Evolutionary conservation across 371 early-diverging fungal genomes (phyloP).

Genomic region (Mucor racemosus): DNA sequence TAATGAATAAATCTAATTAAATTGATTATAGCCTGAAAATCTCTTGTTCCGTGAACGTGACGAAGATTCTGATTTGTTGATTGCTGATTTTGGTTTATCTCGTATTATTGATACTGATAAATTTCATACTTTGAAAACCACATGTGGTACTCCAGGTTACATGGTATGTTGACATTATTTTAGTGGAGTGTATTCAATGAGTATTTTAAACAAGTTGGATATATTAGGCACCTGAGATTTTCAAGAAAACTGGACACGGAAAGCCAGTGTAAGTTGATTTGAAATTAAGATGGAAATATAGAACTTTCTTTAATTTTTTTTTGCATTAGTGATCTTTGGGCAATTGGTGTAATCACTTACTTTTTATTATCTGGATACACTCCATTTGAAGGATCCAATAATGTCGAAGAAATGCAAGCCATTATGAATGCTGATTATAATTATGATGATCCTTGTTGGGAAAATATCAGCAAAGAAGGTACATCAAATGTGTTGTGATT

Average conservation of each 20-base stretch:
- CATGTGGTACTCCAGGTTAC: constrained; percentile 89
- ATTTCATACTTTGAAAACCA: constrained; percentile 77
- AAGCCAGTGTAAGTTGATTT: constrained; percentile 60
- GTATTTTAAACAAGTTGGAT: not conserved
- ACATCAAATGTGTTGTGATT: not conserved
- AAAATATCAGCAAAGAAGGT: constrained; percentile 48
- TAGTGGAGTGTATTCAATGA: not conserved
- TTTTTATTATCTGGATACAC: constrained; percentile 88
- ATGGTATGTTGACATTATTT: constrained; percentile 50
- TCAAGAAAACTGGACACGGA: constrained; percentile 70
- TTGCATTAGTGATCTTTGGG: constrained; percentile 81
- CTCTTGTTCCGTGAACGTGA: constrained; percentile 79
- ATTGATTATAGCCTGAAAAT: constrained; percentile 75
- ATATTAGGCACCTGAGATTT: constrained; percentile 78
- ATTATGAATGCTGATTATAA: constrained; percentile 77
- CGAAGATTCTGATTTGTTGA: constrained; percentile 72
- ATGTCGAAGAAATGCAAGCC: constrained; percentile 67
- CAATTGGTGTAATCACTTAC: constrained; percentile 91
- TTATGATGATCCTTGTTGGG: constrained; percentile 86
- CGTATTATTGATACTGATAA: constrained; percentile 82
- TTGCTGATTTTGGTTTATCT: constrained; percentile 92
- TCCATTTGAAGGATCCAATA: constrained; percentile 84
- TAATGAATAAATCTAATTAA: not conserved
- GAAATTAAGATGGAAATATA: not conserved
- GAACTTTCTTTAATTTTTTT: not conserved